Evolutionary conservation across 2,329 filamentous ascomycete species (phyloP), one percentile per base, ranked within the genome.

Genomic region (Alternaria sp.): DNA sequence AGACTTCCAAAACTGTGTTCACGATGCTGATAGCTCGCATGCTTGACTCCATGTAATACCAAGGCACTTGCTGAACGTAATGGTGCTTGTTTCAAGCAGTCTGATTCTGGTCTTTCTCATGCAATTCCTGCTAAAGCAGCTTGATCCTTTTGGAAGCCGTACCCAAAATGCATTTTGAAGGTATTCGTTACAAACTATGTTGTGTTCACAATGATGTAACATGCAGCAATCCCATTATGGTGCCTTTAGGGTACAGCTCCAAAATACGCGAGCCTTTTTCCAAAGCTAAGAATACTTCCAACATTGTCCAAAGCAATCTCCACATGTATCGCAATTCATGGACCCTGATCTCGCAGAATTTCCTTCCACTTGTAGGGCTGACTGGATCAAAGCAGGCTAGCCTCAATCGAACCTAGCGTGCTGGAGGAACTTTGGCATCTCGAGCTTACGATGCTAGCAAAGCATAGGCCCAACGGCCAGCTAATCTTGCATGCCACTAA

Each of bases 1-100:
- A 59, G 57, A 50, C 51, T 52, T 55, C 46, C 20, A 62, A 34
- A 45, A 41, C 63, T 58, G 58, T 59, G 59, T 50, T 50, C 46
- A 50, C 12, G 46, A 36, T 50, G 9, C 30, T 27, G 40, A 43
- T 25, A 16, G 46, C 32, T n/a, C 16, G 46, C 20, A n/a, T 38
- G 30, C 34, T 25, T 38, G 32, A 38, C 22, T 38, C 5, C 14
- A 34, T 11, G 3, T n/a, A 30, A 36, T 12, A 16, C 27, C 20
- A 38, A 10, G 30, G 22, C 32, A 20, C 14, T 12, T 34, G 7
- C 14, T n/a, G 30, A 25, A 36, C 3, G 12, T 3, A 20, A 34
- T 20, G 10, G 16, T 52, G 18, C 14, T 22, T 49, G 30, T 3
- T 7, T 27, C 12, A 10, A 22, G 9, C 22, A 20, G 18, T 18